Conservation (phyloP, 805 yeast species). For the Wickerhamiella cacticola region DNA sequence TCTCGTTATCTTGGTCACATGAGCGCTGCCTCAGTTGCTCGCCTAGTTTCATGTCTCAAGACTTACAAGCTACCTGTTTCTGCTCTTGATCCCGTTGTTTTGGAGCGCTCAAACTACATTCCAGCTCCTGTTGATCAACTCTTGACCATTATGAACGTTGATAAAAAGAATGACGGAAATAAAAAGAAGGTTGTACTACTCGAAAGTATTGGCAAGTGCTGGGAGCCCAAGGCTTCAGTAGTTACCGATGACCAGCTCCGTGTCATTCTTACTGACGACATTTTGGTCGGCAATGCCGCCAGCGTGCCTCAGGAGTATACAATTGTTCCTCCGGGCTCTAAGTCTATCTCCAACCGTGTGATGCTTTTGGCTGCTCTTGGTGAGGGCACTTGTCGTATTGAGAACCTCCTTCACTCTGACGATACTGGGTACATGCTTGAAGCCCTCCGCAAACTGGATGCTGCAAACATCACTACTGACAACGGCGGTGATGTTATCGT, state of each 20-base stretch:
- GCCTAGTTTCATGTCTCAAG: slow-evolving; percentile 67
- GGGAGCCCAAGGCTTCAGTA: slow-evolving; percentile 75
- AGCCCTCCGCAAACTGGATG: slow-evolving; percentile 68
- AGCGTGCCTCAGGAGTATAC: slow-evolving; percentile 29
- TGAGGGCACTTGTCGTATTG: slow-evolving; percentile 67
- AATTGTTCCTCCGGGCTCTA: slow-evolving; percentile 89
- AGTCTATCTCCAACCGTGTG: slow-evolving; percentile 93
- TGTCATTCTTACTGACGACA: slow-evolving; percentile 72
- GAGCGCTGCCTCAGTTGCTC: slow-evolving; percentile 86
- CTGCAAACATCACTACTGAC: slow-evolving; percentile 71
- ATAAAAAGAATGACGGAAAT: slow-evolving; percentile 90
- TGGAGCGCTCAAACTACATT: slow-evolving; percentile 55
- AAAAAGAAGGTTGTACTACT: slow-evolving; percentile 78
- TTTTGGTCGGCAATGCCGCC: slow-evolving; percentile 47
- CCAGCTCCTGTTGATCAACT: slow-evolving; percentile 65
- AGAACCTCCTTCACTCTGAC: slow-evolving; percentile 85
- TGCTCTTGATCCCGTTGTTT: slow-evolving; percentile 57
- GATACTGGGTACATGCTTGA: slow-evolving; percentile 91
- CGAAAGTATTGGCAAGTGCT: slow-evolving; percentile 76
- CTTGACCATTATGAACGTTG: slow-evolving; percentile 80
- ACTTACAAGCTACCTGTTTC: slow-evolving; percentile 82
- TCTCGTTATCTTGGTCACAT: slow-evolving; percentile 83
- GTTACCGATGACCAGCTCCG: slow-evolving; percentile 72
- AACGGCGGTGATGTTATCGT: slow-evolving; percentile 83
- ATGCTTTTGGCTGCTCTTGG: slow-evolving; percentile 86